These are phyloP conservation scores for Xylariomycetidae sp. DNA, from an alignment of 2,329 filamentous ascomycete species.

Conservation along the genomic window DNA sequence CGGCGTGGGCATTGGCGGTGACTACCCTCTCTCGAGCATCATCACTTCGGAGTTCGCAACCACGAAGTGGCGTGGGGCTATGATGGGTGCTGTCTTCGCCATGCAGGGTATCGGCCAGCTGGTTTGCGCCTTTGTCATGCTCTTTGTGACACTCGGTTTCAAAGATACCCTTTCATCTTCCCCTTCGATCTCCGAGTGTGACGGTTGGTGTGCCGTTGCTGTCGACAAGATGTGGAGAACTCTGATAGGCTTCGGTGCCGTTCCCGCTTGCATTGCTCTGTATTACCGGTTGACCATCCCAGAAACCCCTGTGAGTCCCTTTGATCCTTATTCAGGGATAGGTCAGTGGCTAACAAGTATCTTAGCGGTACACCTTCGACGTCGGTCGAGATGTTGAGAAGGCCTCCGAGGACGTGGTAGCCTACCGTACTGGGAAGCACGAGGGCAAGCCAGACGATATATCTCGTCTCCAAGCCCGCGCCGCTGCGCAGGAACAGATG, in stretches of 20 bases:
- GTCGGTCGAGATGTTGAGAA: slow-evolving; percentile 69
- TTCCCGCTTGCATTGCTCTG: slow-evolving; percentile 73
- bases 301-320: slow-evolving; percentile 56
- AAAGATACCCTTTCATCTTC: slow-evolving; percentile 54
- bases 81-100: slow-evolving; percentile 82
- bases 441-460: slow-evolving; percentile 63
- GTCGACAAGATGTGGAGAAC: slow-evolving; percentile 87
- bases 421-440: slow-evolving; percentile 62
- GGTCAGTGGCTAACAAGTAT: slow-evolving; percentile 4
- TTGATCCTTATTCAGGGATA: background rate
- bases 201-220: slow-evolving; percentile 57
- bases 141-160: slow-evolving; percentile 69
- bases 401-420: slow-evolving; percentile 64
- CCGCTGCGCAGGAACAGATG: slow-evolving; percentile 47
- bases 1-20: slow-evolving; percentile 66
- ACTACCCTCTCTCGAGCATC: slow-evolving; percentile 76
- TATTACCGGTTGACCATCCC: slow-evolving; percentile 78
- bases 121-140: slow-evolving; percentile 65
- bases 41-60: slow-evolving; percentile 86
- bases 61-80: slow-evolving; percentile 77
- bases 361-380: slow-evolving; percentile 73
- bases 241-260: slow-evolving; percentile 73
- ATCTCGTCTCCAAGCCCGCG: slow-evolving; percentile 51
- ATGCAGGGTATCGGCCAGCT: slow-evolving; percentile 86
- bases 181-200: slow-evolving; percentile 48